Base-by-base conservation (phyloP, 2,329 filamentous ascomycete genomes). In the Nigrospora osmanthi region DNA sequence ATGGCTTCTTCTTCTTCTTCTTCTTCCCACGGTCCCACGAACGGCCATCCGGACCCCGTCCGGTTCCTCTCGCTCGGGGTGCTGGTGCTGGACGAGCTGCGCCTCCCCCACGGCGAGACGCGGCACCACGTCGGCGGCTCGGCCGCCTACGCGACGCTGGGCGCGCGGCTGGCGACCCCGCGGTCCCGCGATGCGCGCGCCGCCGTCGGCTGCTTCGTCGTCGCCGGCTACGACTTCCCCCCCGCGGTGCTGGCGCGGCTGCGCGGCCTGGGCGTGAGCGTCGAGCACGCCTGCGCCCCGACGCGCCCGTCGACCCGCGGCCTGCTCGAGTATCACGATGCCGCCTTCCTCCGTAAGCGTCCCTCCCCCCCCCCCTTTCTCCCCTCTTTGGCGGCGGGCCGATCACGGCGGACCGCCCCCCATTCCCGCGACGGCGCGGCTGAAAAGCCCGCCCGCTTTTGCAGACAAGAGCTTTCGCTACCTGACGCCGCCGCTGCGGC, bases 71-170 rank as follows among this genome's bases (percentile, higher is more conserved):
- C 60, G 35, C 47, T 66, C 11, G 63, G 63, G 16, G 50, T 61
- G 45, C 52, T 61, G 3, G 60, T 65, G 6, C 53, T 65, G 4
- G 63, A 65, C 43, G 61, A 65, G 44, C 57, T 66, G 35, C 58
- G 47, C 11, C 51, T 62, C 31, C 56, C 58, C 9, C 42, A 48
- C 35, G 50, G 48, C 7, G 23, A 48, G 11, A 47, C 56, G 11
- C 41, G 63, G 28, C 51, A 44, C 5, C 49, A 65, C 48, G 46
- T 58, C 2, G 63, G 63, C 10, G 61, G 63, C 1, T 64, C 61
- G 15, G 62, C 61, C 15, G 47, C 56, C 6, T 65, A 60, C 31
- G 34, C 42, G 35, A 49, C 44, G 9, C 19, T 52, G 3, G 49
- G 49, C 13, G 49, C 47, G 3, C 49, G 49, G 14, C 28, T 53